Evolutionary conservation across 805 yeast genomes (phyloP), one percentile per base, ranked within the genome.

Genomic region (Ogataea minuta): DNA sequence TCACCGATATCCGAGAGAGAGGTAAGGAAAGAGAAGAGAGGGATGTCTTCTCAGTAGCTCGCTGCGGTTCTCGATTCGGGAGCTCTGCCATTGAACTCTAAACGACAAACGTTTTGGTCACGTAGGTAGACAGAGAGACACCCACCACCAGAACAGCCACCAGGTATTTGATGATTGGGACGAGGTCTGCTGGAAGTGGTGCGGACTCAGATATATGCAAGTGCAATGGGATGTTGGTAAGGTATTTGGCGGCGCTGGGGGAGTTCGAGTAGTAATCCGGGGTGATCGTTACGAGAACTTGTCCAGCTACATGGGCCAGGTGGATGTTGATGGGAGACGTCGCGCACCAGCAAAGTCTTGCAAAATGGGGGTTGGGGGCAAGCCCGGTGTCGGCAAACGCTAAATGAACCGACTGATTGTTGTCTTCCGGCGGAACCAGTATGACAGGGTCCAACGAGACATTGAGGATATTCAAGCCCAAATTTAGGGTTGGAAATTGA

Each of bases 321-420:
- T 19, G 8, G 4, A 55, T 39, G 31, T 31, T 36, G 24, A 57
- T 36, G 7, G 63, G 63, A 27, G 52, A 45, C 3, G 55, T 46
- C 2, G 63, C 60, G 23, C 51, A 31, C 62, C 62, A 58, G 38
- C 58, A 50, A 4, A 54, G 43, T 28, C 28, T 24, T 11, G 36
- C 36, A 12, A 37, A 20, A 25, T 36, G 40, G 17, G 31, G 34
- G 2, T n/a, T 13, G 1, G 13, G 20, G 20, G 23, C 31, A 8
- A 36, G 35, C 2, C 3, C 10, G 20, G 12, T 9, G n/a, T 34
- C 31, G 11, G 11, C 13, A 13, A 29, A 23, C 8, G 9, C 23
- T 9, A 35, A 6, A 15, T 23, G 29, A 14, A n/a, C 23, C 3
- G 20, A n/a, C 36, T 52, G 50, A 17, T 16, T n/a, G 37, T 49